Base-by-base conservation (phyloP, 176 grass and related monocot genomes). In the Oryza glumipatula region DNA sequence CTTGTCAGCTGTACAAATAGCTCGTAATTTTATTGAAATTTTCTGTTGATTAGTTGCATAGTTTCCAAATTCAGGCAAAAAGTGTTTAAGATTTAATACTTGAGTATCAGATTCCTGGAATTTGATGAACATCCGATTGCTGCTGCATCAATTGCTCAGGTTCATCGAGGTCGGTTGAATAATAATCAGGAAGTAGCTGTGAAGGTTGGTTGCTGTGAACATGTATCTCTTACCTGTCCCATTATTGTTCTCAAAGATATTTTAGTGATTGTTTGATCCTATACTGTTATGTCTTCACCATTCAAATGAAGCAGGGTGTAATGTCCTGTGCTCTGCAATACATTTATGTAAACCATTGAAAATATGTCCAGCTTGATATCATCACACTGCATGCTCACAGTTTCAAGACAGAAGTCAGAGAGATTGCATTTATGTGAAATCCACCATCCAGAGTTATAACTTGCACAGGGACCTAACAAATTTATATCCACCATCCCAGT, bases 141-240 rank as follows among this genome's bases (percentile, higher is more conserved):
- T 91, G 95, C 93, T 88, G 93, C 95, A 90, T 98, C 95, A 92
- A 94, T 98, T 93, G 93, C 95, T 90, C 95, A 98, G 85, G 95
- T 98, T 60, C 95, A 98, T 84, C 80, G 75, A 81, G 93, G 91
- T 38, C 80, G 90, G 39, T 85, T 98, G 89, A 90, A 85, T 76
- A 79, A 89, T 87, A 93, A 89, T 28, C 82, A 92, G 88, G 93
- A 93, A 87, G 93, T 98, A 73, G 93, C 95, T 84, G 88, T 98
- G 46, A 98, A 98, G 93, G 93, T 98, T 80, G 86, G 82, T 83
- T 86, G 38, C 72, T 81, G 80, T 64, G 69, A 65, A 76, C 36
- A 73, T n/a, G 13, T 3, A 70, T 43, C 58, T 48, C 3, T 83
- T 93, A 75, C 22, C 19, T 74, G 17, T 81, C 76, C 21, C 35